A percentile compares a stretch with the other conserved stretches of the same genome.
Conservation (phyloP, 129 eudicot genomes). For the Saussurea involucrata region DNA sequence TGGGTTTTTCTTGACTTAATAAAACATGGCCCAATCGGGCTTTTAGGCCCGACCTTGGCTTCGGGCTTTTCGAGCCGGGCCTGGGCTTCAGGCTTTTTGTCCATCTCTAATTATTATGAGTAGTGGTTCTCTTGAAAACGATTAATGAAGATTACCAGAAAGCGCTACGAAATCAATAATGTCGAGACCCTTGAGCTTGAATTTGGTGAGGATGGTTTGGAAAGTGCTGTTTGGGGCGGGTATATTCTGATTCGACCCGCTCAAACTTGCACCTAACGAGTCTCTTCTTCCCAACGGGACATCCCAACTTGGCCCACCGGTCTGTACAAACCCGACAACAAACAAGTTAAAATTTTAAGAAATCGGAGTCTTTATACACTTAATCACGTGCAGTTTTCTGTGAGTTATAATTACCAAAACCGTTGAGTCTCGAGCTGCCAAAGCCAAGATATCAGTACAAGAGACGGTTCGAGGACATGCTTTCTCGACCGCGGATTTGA, state of each 20-base stretch:
- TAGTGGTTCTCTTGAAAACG: background rate
- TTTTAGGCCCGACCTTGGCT: background rate
- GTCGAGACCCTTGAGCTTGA: constrained; percentile 72
- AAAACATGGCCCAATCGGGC: background rate
- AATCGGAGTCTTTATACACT: background rate
- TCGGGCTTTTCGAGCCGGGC: background rate
- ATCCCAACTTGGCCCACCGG: constrained; percentile 93
- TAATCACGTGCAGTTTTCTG: background rate
- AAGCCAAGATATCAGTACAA: constrained; percentile 88
- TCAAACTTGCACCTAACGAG: constrained; percentile 69
- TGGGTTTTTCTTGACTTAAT: background rate
- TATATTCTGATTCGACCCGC: constrained; percentile 86
- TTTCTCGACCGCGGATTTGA: constrained; percentile 70
- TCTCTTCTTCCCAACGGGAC: constrained; percentile 96
- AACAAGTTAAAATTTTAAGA: background rate
- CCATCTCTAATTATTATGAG: background rate
- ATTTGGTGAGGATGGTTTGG: constrained; percentile 85
- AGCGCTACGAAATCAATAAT: constrained; percentile 80
- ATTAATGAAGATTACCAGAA: constrained; percentile 46
- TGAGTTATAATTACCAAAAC: constrained; percentile 48
- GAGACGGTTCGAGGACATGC: constrained; percentile 80
- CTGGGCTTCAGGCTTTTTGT: too few species aligned
- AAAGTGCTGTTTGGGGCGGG: constrained; percentile 97
- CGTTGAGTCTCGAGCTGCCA: constrained; percentile 85
- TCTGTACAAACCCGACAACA: constrained; percentile 33